Base-by-base conservation (phyloP, 2,329 filamentous ascomycete species). In the Metarhizium robertsii region DNA sequence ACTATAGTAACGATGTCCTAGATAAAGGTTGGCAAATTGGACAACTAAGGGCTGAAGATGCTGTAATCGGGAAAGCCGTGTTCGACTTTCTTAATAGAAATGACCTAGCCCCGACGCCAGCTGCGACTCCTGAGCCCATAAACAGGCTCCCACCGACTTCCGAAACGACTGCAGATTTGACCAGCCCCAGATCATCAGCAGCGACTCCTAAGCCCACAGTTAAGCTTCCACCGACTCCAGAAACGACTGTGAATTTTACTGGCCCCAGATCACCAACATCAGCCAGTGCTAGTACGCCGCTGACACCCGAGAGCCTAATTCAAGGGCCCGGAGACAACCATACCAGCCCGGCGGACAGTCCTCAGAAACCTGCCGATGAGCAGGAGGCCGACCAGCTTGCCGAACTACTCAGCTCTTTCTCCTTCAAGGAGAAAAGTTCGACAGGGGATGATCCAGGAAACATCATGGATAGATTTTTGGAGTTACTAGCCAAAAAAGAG, bases 401-500 rank as follows among this genome's bases (percentile, higher is more conserved):
- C 4, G 43, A 48, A 10, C 20, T 58, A 8, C 48, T 58, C 13
- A 4, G 43, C 25, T 56, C 54, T 3, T 58, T 55, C 29, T 53
- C 56, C 6, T 58, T 58, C 18, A 53, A 53, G 14, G 56, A 58
- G 25, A 16, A 5, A 30, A 29, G 42, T 4, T 8, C 4, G 10
- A 20, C 25, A 13, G 53, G 13, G 30, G 8, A 55, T 48, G 4
- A 18, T 43, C 51, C 49, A 11, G 52, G 30, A 20, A 43, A 51
- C 16, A 52, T 58, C 13, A 32, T 58, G 4, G 54, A 58, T 7
- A 50, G 8, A 6, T 58, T 58, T 46, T 36, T 56, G 18, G 29
- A 42, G 13, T 18, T 56, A 29, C 14, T 58, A 25, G 51, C 53
- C 10, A 51, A 54, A 14, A 25, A 53, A 3, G 46, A 57, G 32